Percentiles rank a stretch among this genome's conserved stretches.
phyloP scores from a whole-genome alignment of 1,284 basidiomycete species.

The Rhodotorula sp. region DNA sequence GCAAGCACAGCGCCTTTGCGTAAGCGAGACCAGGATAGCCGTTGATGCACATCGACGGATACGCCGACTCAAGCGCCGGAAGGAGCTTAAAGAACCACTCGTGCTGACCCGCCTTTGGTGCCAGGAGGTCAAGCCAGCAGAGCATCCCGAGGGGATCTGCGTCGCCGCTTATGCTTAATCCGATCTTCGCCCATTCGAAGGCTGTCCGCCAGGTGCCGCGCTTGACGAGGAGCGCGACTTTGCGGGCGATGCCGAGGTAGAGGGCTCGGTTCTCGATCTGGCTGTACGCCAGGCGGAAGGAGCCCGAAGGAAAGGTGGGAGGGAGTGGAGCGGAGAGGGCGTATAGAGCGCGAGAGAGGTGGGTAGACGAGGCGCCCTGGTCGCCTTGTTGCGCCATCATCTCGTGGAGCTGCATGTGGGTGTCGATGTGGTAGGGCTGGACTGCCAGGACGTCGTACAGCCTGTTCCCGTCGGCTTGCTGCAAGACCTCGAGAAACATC shows the following conservation, averaged over 20 bases:
- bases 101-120: constrained; percentile 72
- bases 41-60: constrained; percentile 55
- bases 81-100: constrained; percentile 74
- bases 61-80: constrained; percentile 29
- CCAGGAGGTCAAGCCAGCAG: constrained; percentile 62
- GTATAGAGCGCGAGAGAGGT: constrained; percentile 79
- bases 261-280: constrained; percentile 79
- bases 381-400: constrained; percentile 46
- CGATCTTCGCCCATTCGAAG: constrained; percentile 78
- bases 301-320: constrained; percentile 73
- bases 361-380: constrained; percentile 69
- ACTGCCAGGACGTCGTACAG: constrained; percentile 54
- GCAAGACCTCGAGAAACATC: constrained; percentile 64
- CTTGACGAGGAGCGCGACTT: constrained; percentile 57
- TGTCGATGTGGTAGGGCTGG: constrained; percentile 79
- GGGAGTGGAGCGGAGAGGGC: constrained; percentile 81
- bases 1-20: constrained; percentile 68
- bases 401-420: constrained; percentile 74
- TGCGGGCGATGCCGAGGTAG: constrained; percentile 56
- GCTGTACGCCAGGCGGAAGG: constrained; percentile 80
- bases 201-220: constrained; percentile 81
- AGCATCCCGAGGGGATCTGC: constrained; percentile 50
- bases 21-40: constrained; percentile 77
- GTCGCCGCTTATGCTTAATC: constrained; percentile 23
- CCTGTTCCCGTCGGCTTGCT: constrained; percentile 50